A percentile compares a stretch with the other conserved stretches of the same genome.
These are phyloP conservation scores for Candida nanaspora DNA, from an alignment of 805 yeast genomes.

Conservation along the genomic window DNA sequence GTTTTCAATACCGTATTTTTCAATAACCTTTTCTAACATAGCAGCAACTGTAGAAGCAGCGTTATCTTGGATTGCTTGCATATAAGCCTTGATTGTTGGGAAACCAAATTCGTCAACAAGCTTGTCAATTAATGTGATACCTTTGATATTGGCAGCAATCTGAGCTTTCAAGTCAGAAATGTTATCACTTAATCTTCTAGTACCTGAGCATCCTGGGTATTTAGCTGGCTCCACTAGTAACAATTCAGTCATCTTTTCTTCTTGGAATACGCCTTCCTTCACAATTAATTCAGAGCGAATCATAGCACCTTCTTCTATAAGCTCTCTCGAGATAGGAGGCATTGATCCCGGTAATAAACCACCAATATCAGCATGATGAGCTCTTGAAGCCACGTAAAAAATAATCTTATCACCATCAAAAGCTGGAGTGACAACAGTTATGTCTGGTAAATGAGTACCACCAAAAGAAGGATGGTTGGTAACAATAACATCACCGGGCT, in stretches of 20 bases:
- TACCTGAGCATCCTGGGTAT: slow-evolving; percentile 82
- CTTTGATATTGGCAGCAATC: slow-evolving; percentile 82
- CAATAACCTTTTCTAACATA: slow-evolving; percentile 41
- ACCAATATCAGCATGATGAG: slow-evolving; percentile 96
- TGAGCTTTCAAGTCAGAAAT: slow-evolving; percentile 81
- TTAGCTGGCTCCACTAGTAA: slow-evolving; percentile 70
- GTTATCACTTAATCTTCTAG: slow-evolving; percentile 77
- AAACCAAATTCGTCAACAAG: slow-evolving; percentile 58
- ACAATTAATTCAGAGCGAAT: slow-evolving; percentile 77
- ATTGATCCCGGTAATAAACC: slow-evolving; percentile 88
- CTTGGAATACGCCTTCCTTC: slow-evolving; percentile 65
- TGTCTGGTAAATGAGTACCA: slow-evolving; percentile 84
- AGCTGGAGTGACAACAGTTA: slow-evolving; percentile 89
- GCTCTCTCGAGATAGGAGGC: slow-evolving; percentile 83
- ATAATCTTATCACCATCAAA: slow-evolving; percentile 53
- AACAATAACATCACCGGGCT: slow-evolving; percentile 68
- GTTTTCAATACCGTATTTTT: slow-evolving; percentile 35
- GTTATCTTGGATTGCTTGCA: slow-evolving; percentile 75
- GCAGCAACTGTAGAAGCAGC: slow-evolving; percentile 63
- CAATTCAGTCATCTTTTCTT: slow-evolving; percentile 52
- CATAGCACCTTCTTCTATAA: slow-evolving; percentile 88
- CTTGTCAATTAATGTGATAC: slow-evolving; percentile 55
- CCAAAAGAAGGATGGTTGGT: slow-evolving; percentile 80
- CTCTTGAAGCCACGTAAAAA: slow-evolving; percentile 89
- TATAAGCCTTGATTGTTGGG: slow-evolving; percentile 56